Base-by-base conservation (phyloP, 176 grass and related monocot species). In the Lolium rigidum region DNA sequence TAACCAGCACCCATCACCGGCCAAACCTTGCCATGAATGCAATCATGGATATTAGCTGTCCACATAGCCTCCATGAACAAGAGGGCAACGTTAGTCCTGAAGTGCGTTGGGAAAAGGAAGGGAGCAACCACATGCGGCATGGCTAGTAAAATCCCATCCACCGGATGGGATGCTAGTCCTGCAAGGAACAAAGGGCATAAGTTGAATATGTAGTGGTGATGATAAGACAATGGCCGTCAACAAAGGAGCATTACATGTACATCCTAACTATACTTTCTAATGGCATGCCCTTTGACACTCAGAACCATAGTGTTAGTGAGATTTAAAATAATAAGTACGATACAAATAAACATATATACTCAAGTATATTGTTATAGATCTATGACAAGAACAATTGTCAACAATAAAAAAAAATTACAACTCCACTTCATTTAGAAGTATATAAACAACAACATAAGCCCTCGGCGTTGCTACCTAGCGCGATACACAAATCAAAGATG, bases 1-100 rank as follows among this genome's bases (percentile, higher is more conserved):
- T 99, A 99, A 8, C 97, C 97, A 1, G 97, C 97, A 1, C 97
- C 97, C 97, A 99, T 99, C 39, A 99, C 92, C 0, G 94, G 97
- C 97, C 97, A 99, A 16, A 97, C 55, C 87, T 97, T 99, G 74
- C 97, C 97, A 7, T 99, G 87, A 71, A 99, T 99, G 80, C 97
- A 97, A 28, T 96, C 97, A 1, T 99, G 97, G 55, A 99, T 96
- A 80, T 99, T 99, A 15, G 90, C 82, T 12, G 97, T 99, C 97
- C 97, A 99, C 52, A 97, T 72, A 13, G 52, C 94, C 80, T 99
- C 97, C 10, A 91, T 52, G 74, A 99, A 99, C 21, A 99, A 1
- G 17, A 94, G 82, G 60, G 55, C 73, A 8, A 96, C 84, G 71
- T 94, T 90, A 10, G 90, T 93, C 22, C 81, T 88, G 52, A 94